Percentiles rank a stretch among this genome's conserved stretches.
Conservation (phyloP, 805 yeast species). For the Candida koratica region DNA sequence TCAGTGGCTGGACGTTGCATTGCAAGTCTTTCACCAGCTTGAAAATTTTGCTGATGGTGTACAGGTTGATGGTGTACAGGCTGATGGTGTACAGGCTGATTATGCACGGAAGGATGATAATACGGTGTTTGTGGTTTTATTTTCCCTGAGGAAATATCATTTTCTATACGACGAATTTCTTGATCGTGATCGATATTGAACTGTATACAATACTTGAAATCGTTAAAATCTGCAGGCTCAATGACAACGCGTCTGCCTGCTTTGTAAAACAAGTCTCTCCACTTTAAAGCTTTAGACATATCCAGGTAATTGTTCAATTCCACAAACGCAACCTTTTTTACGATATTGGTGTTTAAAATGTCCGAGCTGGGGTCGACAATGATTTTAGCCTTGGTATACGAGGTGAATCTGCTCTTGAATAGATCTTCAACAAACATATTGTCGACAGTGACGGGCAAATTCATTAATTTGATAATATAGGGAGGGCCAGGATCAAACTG, state of each 20-base stretch:
- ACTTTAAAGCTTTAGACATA: slow-evolving; percentile 55
- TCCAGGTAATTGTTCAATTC: slow-evolving; percentile 51
- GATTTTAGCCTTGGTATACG: slow-evolving; percentile 55
- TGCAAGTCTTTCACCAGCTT: background rate
- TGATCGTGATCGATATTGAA: slow-evolving; percentile 35
- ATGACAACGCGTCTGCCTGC: slow-evolving; percentile 36
- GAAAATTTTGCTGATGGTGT: background rate
- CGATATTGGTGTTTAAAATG: slow-evolving; percentile 33
- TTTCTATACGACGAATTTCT: slow-evolving; percentile 29
- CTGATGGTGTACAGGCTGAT: background rate
- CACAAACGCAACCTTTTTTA: slow-evolving; percentile 60
- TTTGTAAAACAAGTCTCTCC: slow-evolving; percentile 55
- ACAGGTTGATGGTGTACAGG: background rate
- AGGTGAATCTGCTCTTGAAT: slow-evolving; percentile 59
- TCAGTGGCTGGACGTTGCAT: background rate
- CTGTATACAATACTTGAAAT: slow-evolving; percentile 37
- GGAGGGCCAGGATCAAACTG: slow-evolving; percentile 46
- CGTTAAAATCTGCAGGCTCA: slow-evolving; percentile 38
- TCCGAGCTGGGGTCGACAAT: slow-evolving; percentile 48
- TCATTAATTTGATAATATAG: slow-evolving; percentile 58
- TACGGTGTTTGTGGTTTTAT: slow-evolving; percentile 7
- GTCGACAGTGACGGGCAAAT: slow-evolving; percentile 54
- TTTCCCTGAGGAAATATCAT: slow-evolving; percentile 25
- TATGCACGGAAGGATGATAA: slow-evolving; percentile 7
- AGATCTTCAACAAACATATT: slow-evolving; percentile 53